Percentiles rank a stretch among this genome's conserved stretches.
phyloP scores from a whole-genome alignment of 148 eudicot genomes.

The Drosera capensis region DNA sequence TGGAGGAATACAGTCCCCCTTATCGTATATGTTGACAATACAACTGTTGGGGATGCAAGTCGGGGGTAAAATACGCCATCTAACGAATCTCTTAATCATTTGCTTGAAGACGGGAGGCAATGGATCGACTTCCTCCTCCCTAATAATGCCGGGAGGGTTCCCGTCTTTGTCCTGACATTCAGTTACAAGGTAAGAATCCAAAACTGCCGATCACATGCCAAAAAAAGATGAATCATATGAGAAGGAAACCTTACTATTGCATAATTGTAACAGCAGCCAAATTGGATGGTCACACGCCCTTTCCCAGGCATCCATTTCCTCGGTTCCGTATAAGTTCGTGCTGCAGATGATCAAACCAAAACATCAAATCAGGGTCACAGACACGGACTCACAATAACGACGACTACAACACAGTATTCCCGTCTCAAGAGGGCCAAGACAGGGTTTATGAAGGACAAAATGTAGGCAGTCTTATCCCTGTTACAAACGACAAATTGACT shows the following conservation, averaged over 20 bases:
- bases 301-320: conserved; percentile 57
- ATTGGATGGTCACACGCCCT: conserved; percentile 54
- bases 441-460: too few relatives aligned
- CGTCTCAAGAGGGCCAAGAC: too few relatives aligned
- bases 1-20: conserved; percentile 55
- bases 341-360: conserved; percentile 11
- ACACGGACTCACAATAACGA: too few relatives aligned
- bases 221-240: neutral
- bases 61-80: conserved; percentile 47
- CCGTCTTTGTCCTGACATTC: conserved; percentile 42
- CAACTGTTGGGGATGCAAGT: conserved; percentile 49
- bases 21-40: conserved; percentile 49
- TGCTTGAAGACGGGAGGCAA: conserved; percentile 39
- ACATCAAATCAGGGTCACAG: neutral
- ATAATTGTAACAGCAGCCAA: conserved; percentile 60
- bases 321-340: conserved; percentile 44
- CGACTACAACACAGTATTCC: too few relatives aligned
- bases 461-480: too few relatives aligned
- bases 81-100: conserved; percentile 45
- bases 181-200: neutral
- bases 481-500: too few relatives aligned
- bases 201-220: neutral
- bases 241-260: conserved; percentile 23
- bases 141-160: conserved; percentile 44
- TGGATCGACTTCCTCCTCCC: conserved; percentile 57